Conservation (phyloP, 148 eudicot species). For the Chenopodium quinoa region DNA sequence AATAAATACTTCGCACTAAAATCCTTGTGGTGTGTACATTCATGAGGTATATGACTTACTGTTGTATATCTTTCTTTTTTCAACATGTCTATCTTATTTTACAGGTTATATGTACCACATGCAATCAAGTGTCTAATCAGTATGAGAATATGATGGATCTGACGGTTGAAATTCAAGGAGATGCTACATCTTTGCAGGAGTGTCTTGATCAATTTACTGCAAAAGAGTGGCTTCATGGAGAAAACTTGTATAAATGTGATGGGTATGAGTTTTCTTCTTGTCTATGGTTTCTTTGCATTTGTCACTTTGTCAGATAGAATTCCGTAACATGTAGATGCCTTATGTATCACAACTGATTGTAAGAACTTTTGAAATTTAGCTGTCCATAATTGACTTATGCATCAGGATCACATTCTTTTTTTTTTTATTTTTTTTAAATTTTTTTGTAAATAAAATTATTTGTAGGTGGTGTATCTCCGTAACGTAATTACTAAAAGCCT, state of each 20-base stretch:
- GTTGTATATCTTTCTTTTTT: conserved; percentile 12
- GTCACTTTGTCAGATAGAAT: neutral
- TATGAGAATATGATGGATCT: conserved; percentile 94
- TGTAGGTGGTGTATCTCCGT: too few species aligned
- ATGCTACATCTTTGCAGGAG: conserved; percentile 77
- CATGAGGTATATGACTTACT: neutral
- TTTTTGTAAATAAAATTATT: too few species aligned
- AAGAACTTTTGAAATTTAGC: neutral
- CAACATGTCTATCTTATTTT: conserved; percentile 11
- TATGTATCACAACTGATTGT: neutral
- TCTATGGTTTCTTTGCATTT: neutral
- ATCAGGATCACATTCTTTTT: neutral
- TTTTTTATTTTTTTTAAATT: too few species aligned
- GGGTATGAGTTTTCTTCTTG: conserved; percentile 50
- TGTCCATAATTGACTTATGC: neutral
- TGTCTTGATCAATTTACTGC: conserved; percentile 84
- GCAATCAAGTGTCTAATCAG: conserved; percentile 76
- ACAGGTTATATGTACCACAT: conserved; percentile 73
- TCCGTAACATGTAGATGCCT: neutral
- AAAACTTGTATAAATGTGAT: conserved; percentile 91
- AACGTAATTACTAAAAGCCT: too few species aligned
- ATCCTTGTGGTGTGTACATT: neutral
- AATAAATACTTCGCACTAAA: neutral
- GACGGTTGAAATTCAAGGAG: conserved; percentile 91
- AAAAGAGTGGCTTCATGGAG: conserved; percentile 85